Evolutionary conservation across 73 alveolate species (phyloP).

Genomic region (Uronychia binucleata): DNA sequence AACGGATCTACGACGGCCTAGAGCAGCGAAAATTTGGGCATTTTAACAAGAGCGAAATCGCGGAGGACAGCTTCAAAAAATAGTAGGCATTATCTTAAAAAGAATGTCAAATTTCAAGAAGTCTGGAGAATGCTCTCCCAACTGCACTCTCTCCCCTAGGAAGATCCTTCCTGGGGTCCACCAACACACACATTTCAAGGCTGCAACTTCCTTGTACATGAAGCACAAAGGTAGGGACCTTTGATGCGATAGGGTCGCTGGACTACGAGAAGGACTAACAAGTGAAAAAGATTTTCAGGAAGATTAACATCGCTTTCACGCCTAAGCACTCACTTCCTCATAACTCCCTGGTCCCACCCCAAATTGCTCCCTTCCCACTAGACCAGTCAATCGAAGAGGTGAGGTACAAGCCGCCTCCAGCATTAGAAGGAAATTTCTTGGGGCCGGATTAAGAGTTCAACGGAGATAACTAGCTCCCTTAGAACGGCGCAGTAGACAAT

Average conservation of each 20-base stretch:
- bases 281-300: neutral
- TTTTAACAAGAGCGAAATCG: conserved; percentile 1
- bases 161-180: conserved; percentile 22
- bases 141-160: neutral
- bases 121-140: neutral
- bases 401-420: too few species aligned
- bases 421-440: too few species aligned
- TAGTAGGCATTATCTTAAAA: neutral
- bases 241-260: conserved; percentile 1
- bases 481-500: too few species aligned
- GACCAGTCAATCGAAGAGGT: too few species aligned
- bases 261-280: neutral
- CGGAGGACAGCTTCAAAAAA: conserved; percentile 2
- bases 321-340: neutral
- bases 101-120: neutral
- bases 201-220: conserved; percentile 31
- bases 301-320: neutral
- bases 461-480: too few species aligned
- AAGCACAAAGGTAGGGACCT: conserved; percentile 7
- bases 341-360: too few species aligned
- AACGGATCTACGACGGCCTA: conserved; percentile 18
- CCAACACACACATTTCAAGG: conserved; percentile 34
- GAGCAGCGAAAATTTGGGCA: conserved; percentile 1
- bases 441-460: too few species aligned
- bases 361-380: too few species aligned